Percentiles rank a stretch among this genome's conserved stretches.
phyloP scores from a whole-genome alignment of 306 rosid species.

The Vigna hirtella region DNA sequence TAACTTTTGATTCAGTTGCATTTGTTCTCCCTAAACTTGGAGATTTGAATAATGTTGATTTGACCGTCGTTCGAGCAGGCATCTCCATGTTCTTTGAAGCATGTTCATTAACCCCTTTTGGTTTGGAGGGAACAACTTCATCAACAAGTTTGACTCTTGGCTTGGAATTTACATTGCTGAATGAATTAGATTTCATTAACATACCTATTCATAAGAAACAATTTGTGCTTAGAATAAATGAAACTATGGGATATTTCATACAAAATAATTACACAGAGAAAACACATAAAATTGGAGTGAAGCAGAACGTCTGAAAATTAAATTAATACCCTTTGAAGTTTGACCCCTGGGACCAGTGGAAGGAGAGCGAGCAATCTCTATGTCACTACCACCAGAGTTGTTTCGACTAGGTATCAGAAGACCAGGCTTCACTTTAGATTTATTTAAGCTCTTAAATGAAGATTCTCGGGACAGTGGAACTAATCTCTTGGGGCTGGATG shows the following conservation, averaged over 20 bases:
- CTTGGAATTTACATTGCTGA: constrained; percentile 66
- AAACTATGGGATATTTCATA: constrained; percentile 31
- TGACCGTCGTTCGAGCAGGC: constrained; percentile 62
- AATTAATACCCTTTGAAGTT: constrained; percentile 58
- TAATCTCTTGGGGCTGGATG: constrained; percentile 63
- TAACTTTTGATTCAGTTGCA: constrained; percentile 77
- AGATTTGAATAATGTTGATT: constrained; percentile 74
- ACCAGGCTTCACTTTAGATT: constrained; percentile 61
- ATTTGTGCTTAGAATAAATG: constrained; percentile 34
- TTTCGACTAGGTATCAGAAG: constrained; percentile 55
- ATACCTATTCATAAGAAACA: constrained; percentile 60
- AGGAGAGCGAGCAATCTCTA: constrained; percentile 63
- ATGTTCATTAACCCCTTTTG: constrained; percentile 69
- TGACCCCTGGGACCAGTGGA: constrained; percentile 56
- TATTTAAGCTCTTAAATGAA: constrained; percentile 75
- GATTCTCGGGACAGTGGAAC: constrained; percentile 69
- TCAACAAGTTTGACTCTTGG: constrained; percentile 80
- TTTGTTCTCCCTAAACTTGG: constrained; percentile 58
- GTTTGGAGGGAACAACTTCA: constrained; percentile 70
- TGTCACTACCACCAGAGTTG: constrained; percentile 53
- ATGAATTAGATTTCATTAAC: constrained; percentile 79
- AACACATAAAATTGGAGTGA: constrained; percentile 17
- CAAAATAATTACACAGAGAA: constrained; percentile 19
- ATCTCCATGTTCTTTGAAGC: constrained; percentile 62
- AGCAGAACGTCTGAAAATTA: constrained; percentile 33